These are phyloP conservation scores for Phalaenopsis equestris DNA, from an alignment of 106 monocot genomes.

Conservation along the genomic window DNA sequence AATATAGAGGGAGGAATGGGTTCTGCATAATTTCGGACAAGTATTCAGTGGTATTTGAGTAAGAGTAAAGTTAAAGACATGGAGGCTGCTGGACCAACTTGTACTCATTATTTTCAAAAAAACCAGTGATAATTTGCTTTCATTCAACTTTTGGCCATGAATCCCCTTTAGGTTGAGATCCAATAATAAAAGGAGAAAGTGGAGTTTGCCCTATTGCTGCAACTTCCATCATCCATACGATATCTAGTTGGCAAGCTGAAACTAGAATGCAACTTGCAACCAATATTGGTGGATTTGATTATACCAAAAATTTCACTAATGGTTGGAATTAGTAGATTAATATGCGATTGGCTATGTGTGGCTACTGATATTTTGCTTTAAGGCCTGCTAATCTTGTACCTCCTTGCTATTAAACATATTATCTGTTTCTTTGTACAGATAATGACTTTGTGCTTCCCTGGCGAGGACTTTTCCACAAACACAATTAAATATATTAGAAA, in stretches of 20 bases:
- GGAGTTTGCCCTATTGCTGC: constrained; percentile 11
- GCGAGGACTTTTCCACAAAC: no score
- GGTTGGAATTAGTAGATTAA: no score
- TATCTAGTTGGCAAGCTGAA: neutral
- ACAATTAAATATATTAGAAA: no score
- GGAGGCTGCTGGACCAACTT: constrained; percentile 10
- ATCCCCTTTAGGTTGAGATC: neutral
- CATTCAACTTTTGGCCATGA: constrained; percentile 7
- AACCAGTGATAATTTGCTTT: constrained; percentile 3
- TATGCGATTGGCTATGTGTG: no score
- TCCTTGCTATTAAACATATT: no score
- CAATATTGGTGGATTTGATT: neutral
- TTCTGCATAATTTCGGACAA: neutral
- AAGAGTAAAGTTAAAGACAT: constrained; percentile 70
- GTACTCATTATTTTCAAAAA: constrained; percentile 14
- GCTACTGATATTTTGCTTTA: no score
- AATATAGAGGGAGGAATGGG: neutral
- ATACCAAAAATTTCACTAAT: neutral
- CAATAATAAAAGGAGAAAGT: constrained; percentile 4
- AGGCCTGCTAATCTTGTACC: no score
- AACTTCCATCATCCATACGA: neutral
- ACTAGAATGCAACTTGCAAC: neutral
- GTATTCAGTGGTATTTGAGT: constrained; percentile 24
- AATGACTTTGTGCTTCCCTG: no score
- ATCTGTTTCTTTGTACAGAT: no score